A percentile compares a stretch with the other conserved stretches of the same genome.
These are phyloP conservation scores for Chalara sp. DNA, from an alignment of 2,329 filamentous ascomycete species.

Conservation along the genomic window DNA sequence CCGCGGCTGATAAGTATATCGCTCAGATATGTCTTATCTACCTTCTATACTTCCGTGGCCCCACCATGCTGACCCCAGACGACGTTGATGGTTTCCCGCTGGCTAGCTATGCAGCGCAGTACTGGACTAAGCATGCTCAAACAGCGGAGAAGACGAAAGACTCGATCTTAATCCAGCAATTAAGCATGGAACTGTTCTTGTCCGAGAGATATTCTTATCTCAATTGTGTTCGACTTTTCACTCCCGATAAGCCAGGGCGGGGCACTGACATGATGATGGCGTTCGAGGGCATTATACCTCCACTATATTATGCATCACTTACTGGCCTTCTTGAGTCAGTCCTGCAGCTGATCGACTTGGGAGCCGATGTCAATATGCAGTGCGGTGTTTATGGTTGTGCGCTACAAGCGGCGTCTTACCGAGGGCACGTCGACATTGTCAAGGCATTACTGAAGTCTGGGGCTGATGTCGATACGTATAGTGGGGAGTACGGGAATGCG, in stretches of 20 bases:
- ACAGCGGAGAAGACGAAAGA: no score
- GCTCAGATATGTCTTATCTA: no score
- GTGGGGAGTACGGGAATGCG: not conserved
- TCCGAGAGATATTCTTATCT: conserved; percentile 2
- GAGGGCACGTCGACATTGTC: conserved; percentile 12
- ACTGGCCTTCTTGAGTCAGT: conserved; percentile 4
- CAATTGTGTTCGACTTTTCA: not conserved
- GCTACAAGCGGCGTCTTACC: conserved; percentile 4
- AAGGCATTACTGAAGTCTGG: conserved; percentile 10
- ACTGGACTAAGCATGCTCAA: no score
- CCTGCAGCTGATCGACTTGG: conserved; percentile 10
- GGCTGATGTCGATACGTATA: conserved; percentile 4
- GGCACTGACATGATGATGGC: no score
- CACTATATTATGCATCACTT: not conserved
- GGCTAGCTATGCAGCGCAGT: no score
- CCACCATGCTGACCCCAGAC: no score
- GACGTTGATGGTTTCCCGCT: no score
- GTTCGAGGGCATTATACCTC: not conserved
- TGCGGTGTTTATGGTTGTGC: conserved; percentile 9
- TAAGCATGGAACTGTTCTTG: conserved; percentile 3
- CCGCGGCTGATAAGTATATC: no score
- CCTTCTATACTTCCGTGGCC: no score
- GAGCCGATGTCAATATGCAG: conserved; percentile 17
- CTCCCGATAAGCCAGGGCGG: not conserved
- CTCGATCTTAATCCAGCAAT: no score